phyloP scores from a whole-genome alignment of 805 yeast species.

The Jamesozyma lodderae region DNA sequence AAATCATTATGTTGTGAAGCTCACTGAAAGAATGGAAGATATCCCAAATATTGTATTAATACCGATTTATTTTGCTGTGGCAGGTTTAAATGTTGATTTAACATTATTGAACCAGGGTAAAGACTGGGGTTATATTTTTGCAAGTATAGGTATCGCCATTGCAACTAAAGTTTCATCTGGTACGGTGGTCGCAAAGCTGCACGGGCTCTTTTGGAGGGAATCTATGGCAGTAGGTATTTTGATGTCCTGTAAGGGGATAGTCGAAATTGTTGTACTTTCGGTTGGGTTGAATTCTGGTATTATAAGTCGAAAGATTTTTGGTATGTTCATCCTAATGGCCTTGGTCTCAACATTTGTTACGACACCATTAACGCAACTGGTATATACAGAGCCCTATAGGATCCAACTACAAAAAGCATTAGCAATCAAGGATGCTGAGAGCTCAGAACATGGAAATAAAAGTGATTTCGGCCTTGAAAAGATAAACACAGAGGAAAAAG shows the following conservation, averaged over 20 bases:
- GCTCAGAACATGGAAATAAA: neutral
- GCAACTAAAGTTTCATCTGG: constrained; percentile 64
- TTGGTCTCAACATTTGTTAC: constrained; percentile 69
- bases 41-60: constrained; percentile 60
- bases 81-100: constrained; percentile 64
- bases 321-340: constrained; percentile 82
- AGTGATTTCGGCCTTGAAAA: neutral
- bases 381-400: constrained; percentile 56
- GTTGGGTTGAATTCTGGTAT: constrained; percentile 68
- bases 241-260: constrained; percentile 86
- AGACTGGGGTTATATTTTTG: constrained; percentile 74
- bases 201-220: constrained; percentile 64
- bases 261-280: constrained; percentile 69
- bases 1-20: constrained; percentile 56
- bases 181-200: constrained; percentile 48
- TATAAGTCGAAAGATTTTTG: constrained; percentile 52
- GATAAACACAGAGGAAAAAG: neutral
- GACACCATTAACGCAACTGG: constrained; percentile 57
- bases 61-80: constrained; percentile 72
- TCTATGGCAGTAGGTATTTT: constrained; percentile 66
- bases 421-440: constrained; percentile 11
- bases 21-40: constrained; percentile 72
- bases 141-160: constrained; percentile 58
- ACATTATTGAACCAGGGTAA: constrained; percentile 54
- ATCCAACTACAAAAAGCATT: constrained; percentile 35